These are phyloP conservation scores for Phenoliferia sp. DNA, from an alignment of 1,284 basidiomycete species.

Conservation along the genomic window DNA sequence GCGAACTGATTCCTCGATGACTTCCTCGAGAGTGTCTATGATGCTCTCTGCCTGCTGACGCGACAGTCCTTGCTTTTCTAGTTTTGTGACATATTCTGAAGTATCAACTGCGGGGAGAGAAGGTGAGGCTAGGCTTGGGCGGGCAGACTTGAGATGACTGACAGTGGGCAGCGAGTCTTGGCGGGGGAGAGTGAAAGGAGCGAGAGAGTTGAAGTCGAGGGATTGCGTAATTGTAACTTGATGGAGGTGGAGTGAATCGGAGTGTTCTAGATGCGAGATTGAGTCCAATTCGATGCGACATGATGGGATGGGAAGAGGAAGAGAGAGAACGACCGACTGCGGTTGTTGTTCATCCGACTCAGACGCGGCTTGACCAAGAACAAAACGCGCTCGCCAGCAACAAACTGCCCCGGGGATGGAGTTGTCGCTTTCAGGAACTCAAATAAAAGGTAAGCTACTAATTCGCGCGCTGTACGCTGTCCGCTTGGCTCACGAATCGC, in stretches of 20 bases:
- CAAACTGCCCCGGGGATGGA: too few species aligned
- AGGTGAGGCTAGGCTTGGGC: neutral
- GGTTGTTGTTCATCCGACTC: neutral
- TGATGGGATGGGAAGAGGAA: neutral
- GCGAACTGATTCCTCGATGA: slow-evolving; percentile 87
- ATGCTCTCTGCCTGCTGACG: slow-evolving; percentile 87
- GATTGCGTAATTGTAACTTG: neutral
- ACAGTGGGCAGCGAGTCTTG: neutral
- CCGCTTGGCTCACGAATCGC: neutral
- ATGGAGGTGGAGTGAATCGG: neutral
- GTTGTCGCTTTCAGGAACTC: neutral
- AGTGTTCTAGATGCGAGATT: neutral
- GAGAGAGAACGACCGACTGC: neutral
- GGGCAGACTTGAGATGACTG: neutral
- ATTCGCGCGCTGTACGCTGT: neutral
- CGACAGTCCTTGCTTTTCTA: slow-evolving; percentile 80
- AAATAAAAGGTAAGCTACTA: slow-evolving; percentile 8
- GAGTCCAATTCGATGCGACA: neutral
- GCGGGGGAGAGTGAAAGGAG: neutral
- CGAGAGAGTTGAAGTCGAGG: neutral
- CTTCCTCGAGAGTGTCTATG: slow-evolving; percentile 88
- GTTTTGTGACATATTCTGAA: slow-evolving; percentile 81
- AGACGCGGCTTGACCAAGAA: too few species aligned
- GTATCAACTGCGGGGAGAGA: slow-evolving; percentile 59
- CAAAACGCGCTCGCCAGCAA: too few species aligned